phyloP scores from a whole-genome alignment of 2,329 filamentous ascomycete species.

The Pseudogymnoascus sp. region DNA sequence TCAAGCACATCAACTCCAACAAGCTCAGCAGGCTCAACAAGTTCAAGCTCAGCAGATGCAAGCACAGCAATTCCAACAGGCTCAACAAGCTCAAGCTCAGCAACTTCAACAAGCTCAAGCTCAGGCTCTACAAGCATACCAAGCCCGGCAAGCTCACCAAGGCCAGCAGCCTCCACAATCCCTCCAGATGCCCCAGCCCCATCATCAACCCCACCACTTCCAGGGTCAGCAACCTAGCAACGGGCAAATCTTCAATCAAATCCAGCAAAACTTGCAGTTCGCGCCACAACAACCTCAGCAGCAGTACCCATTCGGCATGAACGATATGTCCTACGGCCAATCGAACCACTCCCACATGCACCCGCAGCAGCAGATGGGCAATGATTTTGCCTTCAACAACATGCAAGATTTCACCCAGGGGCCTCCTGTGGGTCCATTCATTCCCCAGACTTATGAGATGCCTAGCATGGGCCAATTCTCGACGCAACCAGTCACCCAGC shows the following conservation, averaged over 20 bases:
- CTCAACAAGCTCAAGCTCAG: background rate
- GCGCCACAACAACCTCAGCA: background rate
- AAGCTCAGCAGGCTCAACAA: background rate
- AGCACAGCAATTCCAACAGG: no score
- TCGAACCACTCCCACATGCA: background rate
- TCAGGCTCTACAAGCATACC: background rate
- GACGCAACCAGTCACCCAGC: background rate
- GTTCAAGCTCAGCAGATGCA: background rate
- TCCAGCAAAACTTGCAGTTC: background rate
- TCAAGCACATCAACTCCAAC: background rate
- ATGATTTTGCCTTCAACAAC: background rate
- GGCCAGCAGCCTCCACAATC: background rate
- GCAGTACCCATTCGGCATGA: background rate
- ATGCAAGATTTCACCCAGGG: background rate
- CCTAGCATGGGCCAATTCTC: background rate
- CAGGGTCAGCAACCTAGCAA: background rate
- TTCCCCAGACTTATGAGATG: background rate
- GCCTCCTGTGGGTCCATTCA: background rate
- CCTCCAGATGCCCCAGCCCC: background rate
- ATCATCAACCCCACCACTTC: background rate
- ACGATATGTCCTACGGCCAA: background rate
- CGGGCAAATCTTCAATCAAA: background rate
- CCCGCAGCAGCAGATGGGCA: background rate
- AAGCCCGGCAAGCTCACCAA: background rate
- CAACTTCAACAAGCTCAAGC: background rate